Evolutionary conservation across 2,329 filamentous ascomycete species (phyloP), one percentile per base, ranked within the genome.

Genomic region (Arthrobotrys iridis): DNA sequence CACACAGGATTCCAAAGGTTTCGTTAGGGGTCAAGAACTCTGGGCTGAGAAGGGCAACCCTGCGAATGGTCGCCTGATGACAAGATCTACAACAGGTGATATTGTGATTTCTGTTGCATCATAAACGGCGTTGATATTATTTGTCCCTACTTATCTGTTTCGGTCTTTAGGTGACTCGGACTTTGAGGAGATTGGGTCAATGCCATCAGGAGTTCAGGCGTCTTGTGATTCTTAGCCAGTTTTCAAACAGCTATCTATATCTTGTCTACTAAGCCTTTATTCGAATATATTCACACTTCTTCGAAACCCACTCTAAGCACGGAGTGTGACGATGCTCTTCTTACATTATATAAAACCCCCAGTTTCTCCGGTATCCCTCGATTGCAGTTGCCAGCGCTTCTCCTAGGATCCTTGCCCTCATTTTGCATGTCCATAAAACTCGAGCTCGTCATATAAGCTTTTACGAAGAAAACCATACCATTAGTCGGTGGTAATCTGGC

Each of bases 291-390:
- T n/a, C n/a, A n/a, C n/a, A n/a, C n/a, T n/a, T n/a, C n/a, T n/a
- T n/a, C n/a, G n/a, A n/a, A n/a, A n/a, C 37, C 10, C 10, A 18
- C 15, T 30, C 22, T 64, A 50, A 4, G 26, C 64, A 10, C 85
- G 81, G 70, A 87, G 76, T 79, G 84, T 87, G 6, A 84, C 81
- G 37, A 83, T 80, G 0, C 81, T 83, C 0, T 84, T 84, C 77
- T 87, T 88, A 79, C 87, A n/a, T n/a, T n/a, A n/a, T n/a, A n/a
- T n/a, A n/a, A 87, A 28, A 78, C 80, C 82, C 84, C 86, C 85
- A 87, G 87, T 0, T 83, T 85, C 0, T 88, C 88, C 66, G 82
- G 81, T 60, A 87, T 77, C 0, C 86, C 86, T 87, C 84, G n/a
- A 88, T 85, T 0, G 86, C 85, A 37, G 86, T 83, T 0, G 85